Conservation (phyloP, 345 rosid genomes). For the Aquilaria malaccensis region DNA sequence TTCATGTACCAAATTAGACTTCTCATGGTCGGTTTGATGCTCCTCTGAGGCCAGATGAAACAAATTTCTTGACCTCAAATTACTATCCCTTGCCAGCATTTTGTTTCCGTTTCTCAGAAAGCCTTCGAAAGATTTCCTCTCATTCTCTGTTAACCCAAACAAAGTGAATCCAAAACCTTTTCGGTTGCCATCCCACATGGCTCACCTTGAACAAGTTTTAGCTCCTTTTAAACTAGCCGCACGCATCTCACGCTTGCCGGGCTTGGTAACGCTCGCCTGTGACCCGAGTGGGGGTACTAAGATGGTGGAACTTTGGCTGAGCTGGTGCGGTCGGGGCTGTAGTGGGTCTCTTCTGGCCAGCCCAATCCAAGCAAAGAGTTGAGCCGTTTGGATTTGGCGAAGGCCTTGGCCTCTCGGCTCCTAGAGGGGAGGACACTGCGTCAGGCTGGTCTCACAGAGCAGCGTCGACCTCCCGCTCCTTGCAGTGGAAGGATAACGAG, state of each 20-base stretch:
- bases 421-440: slow-evolving; percentile 17
- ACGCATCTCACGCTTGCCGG: slow-evolving; percentile 1
- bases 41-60: too few species aligned
- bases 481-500: slow-evolving; percentile 22
- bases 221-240: too few species aligned
- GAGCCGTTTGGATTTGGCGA: neutral
- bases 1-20: too few species aligned
- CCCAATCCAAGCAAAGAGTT: slow-evolving; percentile 20
- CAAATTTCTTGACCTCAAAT: too few species aligned
- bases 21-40: too few species aligned
- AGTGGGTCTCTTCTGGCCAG: slow-evolving; percentile 1
- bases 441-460: slow-evolving; percentile 26
- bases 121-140: too few species aligned
- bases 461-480: slow-evolving; percentile 16
- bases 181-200: too few species aligned
- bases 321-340: neutral
- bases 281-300: slow-evolving; percentile 13
- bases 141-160: too few species aligned
- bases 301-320: slow-evolving; percentile 7
- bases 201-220: too few species aligned
- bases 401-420: neutral
- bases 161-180: too few species aligned
- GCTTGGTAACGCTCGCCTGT: slow-evolving; percentile 17
- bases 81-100: too few species aligned
- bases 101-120: too few species aligned